Conservation (phyloP, 2,329 filamentous ascomycete species). For the Dothistroma pini region DNA sequence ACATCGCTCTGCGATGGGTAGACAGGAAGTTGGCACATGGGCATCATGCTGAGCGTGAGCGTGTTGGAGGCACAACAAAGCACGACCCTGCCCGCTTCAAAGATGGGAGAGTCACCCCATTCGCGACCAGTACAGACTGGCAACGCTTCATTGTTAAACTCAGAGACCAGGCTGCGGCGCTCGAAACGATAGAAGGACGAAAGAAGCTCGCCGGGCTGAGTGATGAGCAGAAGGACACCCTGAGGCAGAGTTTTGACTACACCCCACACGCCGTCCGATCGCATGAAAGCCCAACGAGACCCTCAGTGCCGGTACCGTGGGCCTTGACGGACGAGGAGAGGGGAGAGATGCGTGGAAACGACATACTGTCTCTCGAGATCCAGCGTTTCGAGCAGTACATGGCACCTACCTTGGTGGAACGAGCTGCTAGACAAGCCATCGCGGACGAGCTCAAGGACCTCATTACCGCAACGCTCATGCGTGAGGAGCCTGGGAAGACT, state of each 20-base stretch:
- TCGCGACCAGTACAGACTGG: neutral
- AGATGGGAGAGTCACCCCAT: neutral
- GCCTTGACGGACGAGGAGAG: neutral
- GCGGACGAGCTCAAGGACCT: constrained; percentile 33
- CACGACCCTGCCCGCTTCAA: neutral
- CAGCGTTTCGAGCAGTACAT: constrained; percentile 44
- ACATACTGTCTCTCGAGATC: constrained; percentile 41
- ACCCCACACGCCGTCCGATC: neutral
- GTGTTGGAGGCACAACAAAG: too few species aligned
- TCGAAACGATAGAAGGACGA: neutral
- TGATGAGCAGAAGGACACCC: neutral
- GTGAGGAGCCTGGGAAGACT: neutral
- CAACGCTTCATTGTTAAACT: neutral
- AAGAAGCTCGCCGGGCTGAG: neutral
- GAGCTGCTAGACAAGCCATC: constrained; percentile 35
- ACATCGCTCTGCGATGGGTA: neutral
- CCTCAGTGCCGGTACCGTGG: constrained; percentile 10
- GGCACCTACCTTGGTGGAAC: constrained; percentile 43
- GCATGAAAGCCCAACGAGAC: neutral
- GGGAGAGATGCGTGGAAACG: neutral
- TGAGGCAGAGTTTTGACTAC: neutral
- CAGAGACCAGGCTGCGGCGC: neutral
- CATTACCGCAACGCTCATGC: constrained; percentile 19
- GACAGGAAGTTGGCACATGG: neutral
- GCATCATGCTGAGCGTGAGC: neutral